Base-by-base conservation (phyloP, 768 basidiomycete species). In the Tephrocybe sp. region DNA sequence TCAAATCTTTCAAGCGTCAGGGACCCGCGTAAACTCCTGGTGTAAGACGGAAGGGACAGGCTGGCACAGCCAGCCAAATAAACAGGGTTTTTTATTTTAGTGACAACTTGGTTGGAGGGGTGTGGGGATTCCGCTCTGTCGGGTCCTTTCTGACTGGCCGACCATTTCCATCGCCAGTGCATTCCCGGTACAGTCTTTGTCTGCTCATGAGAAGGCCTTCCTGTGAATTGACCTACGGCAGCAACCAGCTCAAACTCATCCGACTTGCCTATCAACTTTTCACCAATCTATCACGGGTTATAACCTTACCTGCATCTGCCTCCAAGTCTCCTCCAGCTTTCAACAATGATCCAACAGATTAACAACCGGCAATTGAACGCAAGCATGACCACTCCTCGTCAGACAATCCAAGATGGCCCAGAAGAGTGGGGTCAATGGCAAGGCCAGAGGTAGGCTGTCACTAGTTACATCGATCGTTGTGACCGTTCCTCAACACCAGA, bases 371-470 rank as follows among this genome's bases (percentile, higher is more conserved):
- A 68, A 49, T 62, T 69, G 27, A 68, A 61, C 44, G 57, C 66
- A 12, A 57, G 64, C 45, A 47, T 60, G 19, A 56, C 63, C 15
- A 64, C 66, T 22, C 52, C 58, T 48, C 68, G 65, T 50, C 73
- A 69, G 37, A 49, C 55, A 18, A 44, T 66, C 38, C 59, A 56
- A 43, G 75, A 78, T 45, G 65, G 66, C 51, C 76, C 76, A 49
- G 80, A 87, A 56, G 64, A 72, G 47, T 91, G 88, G 88, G 85
- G 88, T 16, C 75, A 80, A 19, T 89, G 87, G 86, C 61, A 66
- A 40, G 82, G 80, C 22, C 74, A 70, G 67, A 84, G 73, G 87
- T 86, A 43, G 53, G 37, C 19, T 12, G 79, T 71, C 39, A 23
- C 43, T 45, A 45, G 39, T 43, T 30, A 45, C 39, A 12, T 42